These are phyloP conservation scores for Cordia subcordata DNA, from an alignment of 257 asterid genomes.

Conservation along the genomic window DNA sequence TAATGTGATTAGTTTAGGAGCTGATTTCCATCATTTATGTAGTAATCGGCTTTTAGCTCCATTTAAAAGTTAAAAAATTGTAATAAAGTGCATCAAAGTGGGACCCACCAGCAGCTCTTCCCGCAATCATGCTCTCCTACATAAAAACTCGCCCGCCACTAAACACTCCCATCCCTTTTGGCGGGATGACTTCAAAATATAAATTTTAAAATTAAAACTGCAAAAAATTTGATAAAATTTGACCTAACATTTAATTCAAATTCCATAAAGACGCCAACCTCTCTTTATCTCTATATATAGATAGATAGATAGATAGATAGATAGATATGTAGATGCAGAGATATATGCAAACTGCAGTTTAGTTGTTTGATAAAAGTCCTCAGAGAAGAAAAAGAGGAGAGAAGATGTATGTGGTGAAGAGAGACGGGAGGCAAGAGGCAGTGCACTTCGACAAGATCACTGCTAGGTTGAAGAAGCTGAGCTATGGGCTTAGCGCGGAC, in stretches of 20 bases:
- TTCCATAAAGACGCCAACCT: neutral
- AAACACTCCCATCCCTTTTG: slow-evolving; percentile 12
- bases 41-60: too few relatives aligned
- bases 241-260: slow-evolving; percentile 14
- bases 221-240: slow-evolving; percentile 47
- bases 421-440: slow-evolving; percentile 87
- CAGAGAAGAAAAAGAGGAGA: neutral
- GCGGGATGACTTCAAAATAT: slow-evolving; percentile 55
- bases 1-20: too few relatives aligned
- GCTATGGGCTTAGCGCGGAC: slow-evolving; percentile 82
- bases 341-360: neutral
- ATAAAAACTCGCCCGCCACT: slow-evolving; percentile 39
- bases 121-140: slow-evolving; percentile 1
- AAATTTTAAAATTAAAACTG: slow-evolving; percentile 3
- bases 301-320: too few relatives aligned
- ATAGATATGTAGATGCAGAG: too few relatives aligned
- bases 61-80: too few relatives aligned
- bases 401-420: slow-evolving; percentile 83
- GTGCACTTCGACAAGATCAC: slow-evolving; percentile 95
- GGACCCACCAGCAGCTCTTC: slow-evolving; percentile 17
- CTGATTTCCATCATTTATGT: too few relatives aligned
- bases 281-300: slow-evolving; percentile 11
- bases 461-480: slow-evolving; percentile 78
- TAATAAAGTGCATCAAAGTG: slow-evolving; percentile 8
- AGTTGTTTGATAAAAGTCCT: slow-evolving; percentile 38